A percentile compares a stretch with the other conserved stretches of the same genome.
Conservation (phyloP, 192 early-diverging fungal species). For the Funneliformis mosseae region DNA sequence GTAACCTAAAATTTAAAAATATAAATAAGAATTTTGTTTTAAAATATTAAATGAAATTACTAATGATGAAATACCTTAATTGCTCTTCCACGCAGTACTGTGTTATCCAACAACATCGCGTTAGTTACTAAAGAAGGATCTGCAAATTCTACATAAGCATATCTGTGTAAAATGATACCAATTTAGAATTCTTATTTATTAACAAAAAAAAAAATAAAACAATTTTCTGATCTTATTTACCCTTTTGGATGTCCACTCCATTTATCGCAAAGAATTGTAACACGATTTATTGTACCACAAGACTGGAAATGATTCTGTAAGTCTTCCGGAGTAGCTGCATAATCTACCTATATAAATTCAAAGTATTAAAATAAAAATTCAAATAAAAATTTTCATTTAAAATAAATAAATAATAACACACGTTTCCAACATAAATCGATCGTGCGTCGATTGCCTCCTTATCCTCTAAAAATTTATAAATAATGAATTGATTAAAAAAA, state of each 20-base stretch:
- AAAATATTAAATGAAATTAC: background rate
- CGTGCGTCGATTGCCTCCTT: constrained; percentile 79
- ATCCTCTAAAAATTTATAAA: constrained; percentile 39
- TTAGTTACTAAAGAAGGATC: constrained; percentile 75
- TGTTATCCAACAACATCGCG: constrained; percentile 87
- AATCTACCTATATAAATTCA: constrained; percentile 70
- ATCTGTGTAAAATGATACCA: constrained; percentile 43
- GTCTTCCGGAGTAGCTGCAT: constrained; percentile 90
- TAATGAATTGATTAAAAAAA: background rate
- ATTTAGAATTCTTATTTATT: constrained; percentile 37
- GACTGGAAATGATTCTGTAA: constrained; percentile 93
- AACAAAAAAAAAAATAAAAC: constrained; percentile 31
- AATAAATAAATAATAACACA: constrained; percentile 36
- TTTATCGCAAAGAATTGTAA: constrained; percentile 95
- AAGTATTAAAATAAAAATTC: background rate
- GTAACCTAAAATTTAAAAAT: constrained; percentile 59
- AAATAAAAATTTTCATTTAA: background rate
- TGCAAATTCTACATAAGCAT: constrained; percentile 97
- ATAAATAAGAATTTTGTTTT: background rate
- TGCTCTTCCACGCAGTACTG: constrained; percentile 82
- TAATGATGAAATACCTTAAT: constrained; percentile 62
- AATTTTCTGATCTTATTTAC: constrained; percentile 29
- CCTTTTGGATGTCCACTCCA: constrained; percentile 90
- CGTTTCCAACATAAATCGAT: constrained; percentile 95
- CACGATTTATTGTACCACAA: constrained; percentile 94